These are phyloP conservation scores for Colletotrichum gloeosporioides DNA, from an alignment of 2,329 filamentous ascomycete genomes.

Conservation along the genomic window DNA sequence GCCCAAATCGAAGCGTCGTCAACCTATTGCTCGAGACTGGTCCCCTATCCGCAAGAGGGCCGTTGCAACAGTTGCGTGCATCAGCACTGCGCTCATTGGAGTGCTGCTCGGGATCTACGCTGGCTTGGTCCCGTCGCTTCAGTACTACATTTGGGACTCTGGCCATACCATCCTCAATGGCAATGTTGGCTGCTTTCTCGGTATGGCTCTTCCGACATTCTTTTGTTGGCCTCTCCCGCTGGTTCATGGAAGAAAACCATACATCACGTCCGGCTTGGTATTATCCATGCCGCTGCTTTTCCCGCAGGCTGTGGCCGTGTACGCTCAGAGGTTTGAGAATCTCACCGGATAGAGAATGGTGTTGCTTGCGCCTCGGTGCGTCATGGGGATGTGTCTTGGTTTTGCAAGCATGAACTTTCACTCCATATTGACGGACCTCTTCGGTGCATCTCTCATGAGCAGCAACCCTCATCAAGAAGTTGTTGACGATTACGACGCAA, in stretches of 20 bases:
- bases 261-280: slow-evolving; percentile 72
- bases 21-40: slow-evolving; percentile 77
- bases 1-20: slow-evolving; percentile 59
- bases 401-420: slow-evolving; percentile 82
- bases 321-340: slow-evolving; percentile 59
- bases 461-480: slow-evolving; percentile 75
- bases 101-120: slow-evolving; percentile 78
- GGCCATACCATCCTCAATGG: slow-evolving; percentile 72
- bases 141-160: slow-evolving; percentile 76
- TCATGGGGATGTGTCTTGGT: slow-evolving; percentile 73
- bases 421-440: slow-evolving; percentile 74
- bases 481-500: slow-evolving; percentile 70
- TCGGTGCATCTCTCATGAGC: slow-evolving; percentile 78
- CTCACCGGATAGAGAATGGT: slow-evolving; percentile 61
- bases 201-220: slow-evolving; percentile 72
- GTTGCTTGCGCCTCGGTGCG: slow-evolving; percentile 66
- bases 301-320: slow-evolving; percentile 74
- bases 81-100: slow-evolving; percentile 75
- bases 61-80: slow-evolving; percentile 71
- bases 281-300: slow-evolving; percentile 77
- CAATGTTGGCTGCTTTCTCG: slow-evolving; percentile 75
- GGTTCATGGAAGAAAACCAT: slow-evolving; percentile 78
- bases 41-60: slow-evolving; percentile 70
- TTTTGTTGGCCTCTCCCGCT: slow-evolving; percentile 77
- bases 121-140: slow-evolving; percentile 79